A percentile compares a stretch with the other conserved stretches of the same genome.
These are phyloP conservation scores for Elsinoe arachidis DNA, from an alignment of 2,329 filamentous ascomycete species.

Conservation along the genomic window DNA sequence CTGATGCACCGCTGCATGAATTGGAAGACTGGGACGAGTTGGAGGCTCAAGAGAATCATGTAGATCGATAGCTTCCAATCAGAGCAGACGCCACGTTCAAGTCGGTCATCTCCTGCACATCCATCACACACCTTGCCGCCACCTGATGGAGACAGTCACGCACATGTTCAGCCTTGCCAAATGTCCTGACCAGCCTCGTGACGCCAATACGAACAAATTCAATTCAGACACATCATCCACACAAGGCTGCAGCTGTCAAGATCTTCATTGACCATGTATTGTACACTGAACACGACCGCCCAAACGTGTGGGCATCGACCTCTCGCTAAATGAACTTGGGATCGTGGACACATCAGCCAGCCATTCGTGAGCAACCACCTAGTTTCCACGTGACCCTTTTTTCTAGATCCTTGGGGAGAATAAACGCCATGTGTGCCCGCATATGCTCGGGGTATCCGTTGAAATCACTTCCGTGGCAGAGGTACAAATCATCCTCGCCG, in stretches of 20 bases:
- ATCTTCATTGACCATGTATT: conserved; percentile 6
- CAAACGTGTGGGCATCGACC: background rate
- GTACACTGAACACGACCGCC: conserved; percentile 1
- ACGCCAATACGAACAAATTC: too few relatives aligned
- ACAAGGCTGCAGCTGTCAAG: background rate
- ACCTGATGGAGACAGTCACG: too few relatives aligned
- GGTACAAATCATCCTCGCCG: background rate
- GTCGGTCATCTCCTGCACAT: too few relatives aligned
- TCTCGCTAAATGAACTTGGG: background rate
- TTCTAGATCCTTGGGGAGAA: background rate
- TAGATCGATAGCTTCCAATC: too few relatives aligned
- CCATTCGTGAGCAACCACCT: background rate
- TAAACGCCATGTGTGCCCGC: conserved; percentile 3
- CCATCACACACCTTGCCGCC: too few relatives aligned
- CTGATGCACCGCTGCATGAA: too few relatives aligned
- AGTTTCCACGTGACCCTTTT: background rate
- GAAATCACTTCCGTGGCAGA: background rate
- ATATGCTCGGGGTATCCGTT: conserved; percentile 2
- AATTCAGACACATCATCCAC: background rate
- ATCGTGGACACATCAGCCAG: background rate
- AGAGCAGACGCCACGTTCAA: too few relatives aligned
- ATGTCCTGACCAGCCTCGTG: background rate
- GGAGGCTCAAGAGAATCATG: too few relatives aligned
- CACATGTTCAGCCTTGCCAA: background rate
- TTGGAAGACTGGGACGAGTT: too few relatives aligned